Conservation (phyloP, 2,329 filamentous ascomycete species). For the Fusarium irregulare region DNA sequence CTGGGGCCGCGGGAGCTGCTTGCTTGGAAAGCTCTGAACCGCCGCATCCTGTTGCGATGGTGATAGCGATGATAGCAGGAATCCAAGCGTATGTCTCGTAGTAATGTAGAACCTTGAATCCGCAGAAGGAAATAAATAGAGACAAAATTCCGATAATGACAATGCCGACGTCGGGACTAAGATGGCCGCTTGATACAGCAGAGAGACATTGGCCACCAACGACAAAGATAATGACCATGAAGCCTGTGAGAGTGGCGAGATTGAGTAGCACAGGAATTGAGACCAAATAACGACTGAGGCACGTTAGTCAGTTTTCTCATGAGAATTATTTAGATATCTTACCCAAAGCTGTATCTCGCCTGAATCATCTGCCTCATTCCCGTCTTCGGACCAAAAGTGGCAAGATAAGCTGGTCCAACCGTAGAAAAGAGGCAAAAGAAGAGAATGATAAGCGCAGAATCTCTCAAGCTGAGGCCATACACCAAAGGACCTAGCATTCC, state of each 20-base stretch:
- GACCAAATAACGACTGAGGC: constrained; percentile 62
- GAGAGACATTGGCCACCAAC: constrained; percentile 70
- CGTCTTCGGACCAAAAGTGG: constrained; percentile 69
- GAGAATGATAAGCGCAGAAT: constrained; percentile 68
- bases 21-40: constrained; percentile 63
- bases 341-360: constrained; percentile 72
- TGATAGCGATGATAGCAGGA: constrained; percentile 64
- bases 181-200: constrained; percentile 60
- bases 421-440: constrained; percentile 71
- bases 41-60: constrained; percentile 66
- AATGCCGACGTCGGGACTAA: constrained; percentile 68
- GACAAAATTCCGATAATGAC: constrained; percentile 68
- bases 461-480: constrained; percentile 66
- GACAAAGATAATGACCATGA: constrained; percentile 70
- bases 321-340: constrained; percentile 10
- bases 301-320: not conserved
- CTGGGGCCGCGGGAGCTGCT: constrained; percentile 52
- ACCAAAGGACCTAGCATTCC: constrained; percentile 69
- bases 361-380: constrained; percentile 75
- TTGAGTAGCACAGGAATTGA: constrained; percentile 71
- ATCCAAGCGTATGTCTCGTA: constrained; percentile 70
- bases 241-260: constrained; percentile 71
- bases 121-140: constrained; percentile 71
- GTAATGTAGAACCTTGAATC: constrained; percentile 66
- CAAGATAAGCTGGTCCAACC: constrained; percentile 65